Evolutionary conservation across 2,329 filamentous ascomycete species (phyloP).

Genomic region (Penicillium polonicum): DNA sequence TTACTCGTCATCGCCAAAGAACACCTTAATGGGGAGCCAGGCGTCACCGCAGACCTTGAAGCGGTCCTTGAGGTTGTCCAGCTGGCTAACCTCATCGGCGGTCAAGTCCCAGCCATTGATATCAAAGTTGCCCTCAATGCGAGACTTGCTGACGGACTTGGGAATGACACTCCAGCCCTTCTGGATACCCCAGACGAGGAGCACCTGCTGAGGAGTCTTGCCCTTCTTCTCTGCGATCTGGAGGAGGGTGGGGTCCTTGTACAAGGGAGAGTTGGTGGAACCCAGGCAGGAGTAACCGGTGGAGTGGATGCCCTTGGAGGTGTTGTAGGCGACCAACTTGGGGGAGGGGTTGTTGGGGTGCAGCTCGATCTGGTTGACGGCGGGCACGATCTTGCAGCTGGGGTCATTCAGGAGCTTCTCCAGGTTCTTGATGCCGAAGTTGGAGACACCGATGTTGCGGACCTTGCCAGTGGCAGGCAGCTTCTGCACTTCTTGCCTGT

Average conservation of each 20-base stretch:
- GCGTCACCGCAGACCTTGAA: conserved; percentile 79
- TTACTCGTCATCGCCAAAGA: conserved; percentile 80
- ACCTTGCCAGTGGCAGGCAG: conserved; percentile 58
- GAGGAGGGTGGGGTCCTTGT: conserved; percentile 53
- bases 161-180: conserved; percentile 82
- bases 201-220: conserved; percentile 56
- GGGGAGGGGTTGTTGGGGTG: conserved; percentile 71
- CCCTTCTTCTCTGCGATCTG: conserved; percentile 56
- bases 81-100: conserved; percentile 67
- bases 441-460: conserved; percentile 79
- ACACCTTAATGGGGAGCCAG: conserved; percentile 72
- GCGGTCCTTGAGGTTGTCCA: conserved; percentile 67
- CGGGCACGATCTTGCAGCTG: conserved; percentile 56
- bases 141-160: conserved; percentile 72
- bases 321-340: conserved; percentile 52
- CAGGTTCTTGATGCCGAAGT: conserved; percentile 78
- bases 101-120: conserved; percentile 72
- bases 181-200: conserved; percentile 72
- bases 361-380: conserved; percentile 54
- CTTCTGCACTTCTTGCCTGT: conserved; percentile 44
- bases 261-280: conserved; percentile 55
- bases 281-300: conserved; percentile 58
- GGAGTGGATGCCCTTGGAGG: conserved; percentile 54
- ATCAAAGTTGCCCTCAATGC: conserved; percentile 75
- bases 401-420: conserved; percentile 69